These are phyloP conservation scores for Astrothelium subdiscretum DNA, from an alignment of 495 filamentous ascomycete genomes.

Conservation along the genomic window DNA sequence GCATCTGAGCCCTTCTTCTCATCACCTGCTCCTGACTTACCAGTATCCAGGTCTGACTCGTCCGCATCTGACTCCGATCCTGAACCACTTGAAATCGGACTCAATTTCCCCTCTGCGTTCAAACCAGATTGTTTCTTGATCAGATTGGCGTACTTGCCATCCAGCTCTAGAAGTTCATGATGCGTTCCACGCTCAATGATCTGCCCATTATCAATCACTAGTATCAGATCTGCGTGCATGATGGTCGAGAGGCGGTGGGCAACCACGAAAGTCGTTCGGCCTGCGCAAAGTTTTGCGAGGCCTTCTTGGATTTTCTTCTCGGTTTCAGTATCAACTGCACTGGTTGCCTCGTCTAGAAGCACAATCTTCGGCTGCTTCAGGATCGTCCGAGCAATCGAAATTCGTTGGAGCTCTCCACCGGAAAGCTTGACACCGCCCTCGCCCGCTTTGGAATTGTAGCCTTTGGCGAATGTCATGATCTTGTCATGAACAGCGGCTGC, in stretches of 20 bases:
- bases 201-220: conserved; percentile 53
- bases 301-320: conserved; percentile 63
- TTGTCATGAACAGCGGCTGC: conserved; percentile 39
- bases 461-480: conserved; percentile 39
- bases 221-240: conserved; percentile 56
- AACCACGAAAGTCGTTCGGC: conserved; percentile 28
- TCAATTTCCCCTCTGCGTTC: conserved; percentile 4
- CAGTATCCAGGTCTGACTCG: neutral
- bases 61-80: neutral
- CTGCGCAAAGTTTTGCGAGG: conserved; percentile 29
- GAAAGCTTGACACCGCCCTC: conserved; percentile 58
- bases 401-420: conserved; percentile 62
- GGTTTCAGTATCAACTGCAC: conserved; percentile 44
- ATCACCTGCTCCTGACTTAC: neutral
- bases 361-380: conserved; percentile 39
- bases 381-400: conserved; percentile 60
- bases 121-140: conserved; percentile 16
- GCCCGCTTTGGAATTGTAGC: conserved; percentile 48
- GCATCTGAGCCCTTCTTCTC: neutral
- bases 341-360: conserved; percentile 45
- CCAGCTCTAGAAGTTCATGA: conserved; percentile 36
- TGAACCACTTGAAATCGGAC: neutral
- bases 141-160: conserved; percentile 15
- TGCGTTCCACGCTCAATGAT: conserved; percentile 56
- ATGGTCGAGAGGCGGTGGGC: conserved; percentile 57